A percentile compares a stretch with the other conserved stretches of the same genome.
phyloP scores from a whole-genome alignment of 371 early-diverging fungal species.

The Chytridiales sp. region DNA sequence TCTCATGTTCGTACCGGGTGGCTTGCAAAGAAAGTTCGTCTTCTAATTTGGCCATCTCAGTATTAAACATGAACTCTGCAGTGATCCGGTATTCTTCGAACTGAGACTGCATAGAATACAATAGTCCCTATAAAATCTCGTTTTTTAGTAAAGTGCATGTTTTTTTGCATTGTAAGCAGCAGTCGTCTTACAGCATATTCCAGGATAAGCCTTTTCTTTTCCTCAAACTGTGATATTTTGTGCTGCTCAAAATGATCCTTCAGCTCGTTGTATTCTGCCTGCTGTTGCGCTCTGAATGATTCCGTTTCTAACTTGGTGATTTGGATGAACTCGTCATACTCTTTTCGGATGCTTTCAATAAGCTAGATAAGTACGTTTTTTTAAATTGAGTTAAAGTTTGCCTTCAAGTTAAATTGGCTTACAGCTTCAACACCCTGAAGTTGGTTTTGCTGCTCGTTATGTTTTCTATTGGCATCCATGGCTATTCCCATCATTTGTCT shows the following conservation, averaged over 20 bases:
- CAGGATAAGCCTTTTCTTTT: constrained; percentile 47
- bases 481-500: constrained; percentile 49
- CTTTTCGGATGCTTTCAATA: constrained; percentile 50
- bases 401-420: constrained; percentile 7
- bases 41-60: constrained; percentile 53
- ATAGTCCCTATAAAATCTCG: constrained; percentile 31
- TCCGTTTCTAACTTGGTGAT: constrained; percentile 56
- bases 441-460: constrained; percentile 57
- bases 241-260: constrained; percentile 41
- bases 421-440: constrained; percentile 57
- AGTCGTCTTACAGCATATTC: constrained; percentile 44
- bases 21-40: constrained; percentile 52
- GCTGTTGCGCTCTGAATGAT: constrained; percentile 36
- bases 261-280: constrained; percentile 47
- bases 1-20: constrained; percentile 54
- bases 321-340: constrained; percentile 59
- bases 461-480: constrained; percentile 45
- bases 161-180: background rate
- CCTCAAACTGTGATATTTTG: constrained; percentile 47
- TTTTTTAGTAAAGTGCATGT: background rate
- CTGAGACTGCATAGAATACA: constrained; percentile 53
- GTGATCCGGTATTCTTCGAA: constrained; percentile 57
- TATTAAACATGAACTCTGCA: constrained; percentile 52
- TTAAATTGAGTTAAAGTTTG: background rate
- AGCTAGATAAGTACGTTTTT: constrained; percentile 31